phyloP scores from a whole-genome alignment of 2,329 filamentous ascomycete genomes.

The Xylariaceae sp. region DNA sequence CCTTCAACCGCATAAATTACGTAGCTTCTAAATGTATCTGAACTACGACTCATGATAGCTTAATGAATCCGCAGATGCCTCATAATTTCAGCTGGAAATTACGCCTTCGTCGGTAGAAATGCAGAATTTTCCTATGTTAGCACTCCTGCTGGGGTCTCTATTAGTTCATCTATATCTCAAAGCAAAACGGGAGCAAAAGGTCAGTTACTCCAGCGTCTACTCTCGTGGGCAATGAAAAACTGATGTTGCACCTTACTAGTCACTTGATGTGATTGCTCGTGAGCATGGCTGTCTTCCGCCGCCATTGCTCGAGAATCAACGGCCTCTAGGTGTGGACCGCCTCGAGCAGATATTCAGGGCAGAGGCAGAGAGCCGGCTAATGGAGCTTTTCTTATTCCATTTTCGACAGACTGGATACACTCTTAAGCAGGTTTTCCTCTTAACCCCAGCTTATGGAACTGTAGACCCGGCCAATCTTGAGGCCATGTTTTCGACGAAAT shows the following conservation, averaged over 20 bases:
- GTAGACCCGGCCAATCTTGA: slow-evolving; percentile 35
- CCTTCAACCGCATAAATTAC: too few species aligned
- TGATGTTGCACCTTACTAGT: slow-evolving; percentile 4
- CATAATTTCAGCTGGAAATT: not conserved
- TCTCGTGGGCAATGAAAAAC: not conserved
- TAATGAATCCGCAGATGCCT: too few species aligned
- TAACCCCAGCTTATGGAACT: slow-evolving; percentile 28
- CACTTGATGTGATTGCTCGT: slow-evolving; percentile 16
- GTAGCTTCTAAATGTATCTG: too few species aligned
- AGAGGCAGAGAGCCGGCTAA: slow-evolving; percentile 19
- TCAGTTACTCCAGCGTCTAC: not conserved
- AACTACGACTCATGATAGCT: too few species aligned
- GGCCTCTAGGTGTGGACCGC: slow-evolving; percentile 24
- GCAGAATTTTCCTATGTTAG: slow-evolving; percentile 6
- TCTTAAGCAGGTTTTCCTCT: slow-evolving; percentile 24
- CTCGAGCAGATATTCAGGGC: slow-evolving; percentile 29
- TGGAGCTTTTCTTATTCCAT: slow-evolving; percentile 30
- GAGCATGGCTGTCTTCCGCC: slow-evolving; percentile 25
- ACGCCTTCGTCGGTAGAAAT: not conserved
- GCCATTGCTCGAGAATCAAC: slow-evolving; percentile 24
- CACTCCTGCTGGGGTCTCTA: slow-evolving; percentile 1
- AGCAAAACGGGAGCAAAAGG: slow-evolving; percentile 11
- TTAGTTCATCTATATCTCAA: slow-evolving; percentile 11
- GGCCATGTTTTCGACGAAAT: slow-evolving; percentile 29
- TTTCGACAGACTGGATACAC: slow-evolving; percentile 28